Evolutionary conservation across 73 alveolate species (phyloP), one percentile per base, ranked within the genome.

Genomic region (Durusdinium trenchii): DNA sequence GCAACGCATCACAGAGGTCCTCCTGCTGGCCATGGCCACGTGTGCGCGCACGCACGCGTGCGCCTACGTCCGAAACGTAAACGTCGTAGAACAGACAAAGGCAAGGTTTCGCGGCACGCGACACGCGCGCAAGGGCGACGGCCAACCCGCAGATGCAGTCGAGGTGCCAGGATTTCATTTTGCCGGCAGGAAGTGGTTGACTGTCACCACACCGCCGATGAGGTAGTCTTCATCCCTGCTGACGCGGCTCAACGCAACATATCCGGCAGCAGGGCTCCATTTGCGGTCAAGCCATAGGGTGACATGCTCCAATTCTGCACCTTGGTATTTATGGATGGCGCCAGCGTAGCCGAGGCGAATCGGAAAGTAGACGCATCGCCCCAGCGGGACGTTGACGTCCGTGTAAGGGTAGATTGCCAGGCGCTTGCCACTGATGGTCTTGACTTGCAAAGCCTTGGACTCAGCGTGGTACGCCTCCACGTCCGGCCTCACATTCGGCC

Each of bases 201-300:
- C 54, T 2, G 50, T 54, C 45, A 86, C 73, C n/a, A 7, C 76
- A 3, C 94, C 94, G 0, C 94, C 94, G 50, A 83, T 23, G 51
- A 83, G 32, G 60, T 86, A 86, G 81, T 86, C 82, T 42, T n/a
- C 82, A 54, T 86, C 95, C 43, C 78, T 30, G 62, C 62, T 60
- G 32, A 54, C 95, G 3, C 95, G 95, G 1, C 82, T 54, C 14
- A 86, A 43, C 26, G 95, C 95, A 57, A 86, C 95, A 54, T 86
- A 86, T 20, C 46, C 95, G 36, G 95, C 95, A 16, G 95, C 95
- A 5, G 36, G 38, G 46, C 54, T 36, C 20, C 36, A 38, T 43
- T 40, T 43, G 60, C 95, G 95, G 60, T 86, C 95, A n/a, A 60
- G 95, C 95, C 95, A 86, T n/a, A 86, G 20, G 57, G 95, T 86